These are phyloP conservation scores for Verruconis gallopava DNA, from an alignment of 2,329 filamentous ascomycete species.

Conservation along the genomic window DNA sequence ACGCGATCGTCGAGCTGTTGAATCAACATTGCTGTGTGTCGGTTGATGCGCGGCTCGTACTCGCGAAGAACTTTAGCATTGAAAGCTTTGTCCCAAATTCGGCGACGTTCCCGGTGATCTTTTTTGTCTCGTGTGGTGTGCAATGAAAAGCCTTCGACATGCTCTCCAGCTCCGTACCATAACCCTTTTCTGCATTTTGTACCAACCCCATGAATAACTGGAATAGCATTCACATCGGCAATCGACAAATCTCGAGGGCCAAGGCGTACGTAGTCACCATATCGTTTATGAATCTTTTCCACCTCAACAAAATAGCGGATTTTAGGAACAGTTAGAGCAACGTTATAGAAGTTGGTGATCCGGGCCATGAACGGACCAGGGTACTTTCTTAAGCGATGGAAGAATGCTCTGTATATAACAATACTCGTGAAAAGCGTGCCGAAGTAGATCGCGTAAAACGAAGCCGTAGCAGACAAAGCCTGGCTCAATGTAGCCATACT, in stretches of 20 bases:
- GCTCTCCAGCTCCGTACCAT: neutral
- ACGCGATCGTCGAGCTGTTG: neutral
- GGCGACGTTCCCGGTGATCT: slow-evolving; percentile 1
- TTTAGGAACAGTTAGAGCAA: neutral
- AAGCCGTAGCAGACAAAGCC: neutral
- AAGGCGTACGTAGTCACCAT: slow-evolving; percentile 20
- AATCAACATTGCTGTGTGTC: neutral
- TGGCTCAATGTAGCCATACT: neutral
- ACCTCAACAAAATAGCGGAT: slow-evolving; percentile 9
- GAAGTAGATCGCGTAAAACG: neutral
- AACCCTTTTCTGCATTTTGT: slow-evolving; percentile 1
- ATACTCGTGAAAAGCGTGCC: slow-evolving; percentile 14
- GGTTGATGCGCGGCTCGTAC: slow-evolving; percentile 2
- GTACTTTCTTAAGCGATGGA: slow-evolving; percentile 17
- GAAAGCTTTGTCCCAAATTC: slow-evolving; percentile 1
- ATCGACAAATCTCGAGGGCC: slow-evolving; percentile 11
- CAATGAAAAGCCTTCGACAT: slow-evolving; percentile 1
- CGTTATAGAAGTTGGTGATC: slow-evolving; percentile 14
- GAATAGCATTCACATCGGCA: slow-evolving; percentile 1
- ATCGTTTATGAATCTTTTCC: slow-evolving; percentile 15
- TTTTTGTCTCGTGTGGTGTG: slow-evolving; percentile 1
- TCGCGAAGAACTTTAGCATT: neutral
- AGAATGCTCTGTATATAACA: slow-evolving; percentile 17
- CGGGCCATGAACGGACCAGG: slow-evolving; percentile 17
- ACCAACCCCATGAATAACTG: neutral